Percentiles rank a stretch among this genome's conserved stretches.
These are phyloP conservation scores for Flaveria bidentis DNA, from an alignment of 129 eudicot genomes.

Conservation along the genomic window DNA sequence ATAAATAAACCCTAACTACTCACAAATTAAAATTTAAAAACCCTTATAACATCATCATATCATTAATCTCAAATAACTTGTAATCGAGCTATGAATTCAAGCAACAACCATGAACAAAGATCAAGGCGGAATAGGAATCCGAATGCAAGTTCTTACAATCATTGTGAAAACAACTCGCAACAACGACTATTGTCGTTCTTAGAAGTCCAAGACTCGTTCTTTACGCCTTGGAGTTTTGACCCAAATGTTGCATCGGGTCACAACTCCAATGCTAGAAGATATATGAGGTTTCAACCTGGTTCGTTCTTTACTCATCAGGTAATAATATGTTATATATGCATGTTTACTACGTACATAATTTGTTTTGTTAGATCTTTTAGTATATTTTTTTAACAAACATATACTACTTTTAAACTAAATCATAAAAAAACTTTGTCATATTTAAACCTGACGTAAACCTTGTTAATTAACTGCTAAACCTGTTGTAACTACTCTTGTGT, in stretches of 20 bases:
- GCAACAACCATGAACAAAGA: neutral
- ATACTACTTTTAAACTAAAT: too few species aligned
- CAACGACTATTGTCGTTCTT: constrained; percentile 17
- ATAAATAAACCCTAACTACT: neutral
- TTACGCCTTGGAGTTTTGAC: constrained; percentile 24
- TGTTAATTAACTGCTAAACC: too few species aligned
- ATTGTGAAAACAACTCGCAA: neutral
- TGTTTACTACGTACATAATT: neutral
- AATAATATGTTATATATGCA: neutral
- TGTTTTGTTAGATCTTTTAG: too few species aligned
- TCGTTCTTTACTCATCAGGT: constrained; percentile 25
- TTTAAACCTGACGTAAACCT: too few species aligned
- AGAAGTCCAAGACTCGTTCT: constrained; percentile 16
- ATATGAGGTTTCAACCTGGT: constrained; percentile 12
- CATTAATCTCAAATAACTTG: neutral
- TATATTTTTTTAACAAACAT: neutral
- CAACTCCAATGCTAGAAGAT: neutral
- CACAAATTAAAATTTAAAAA: neutral
- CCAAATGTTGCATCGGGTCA: neutral
- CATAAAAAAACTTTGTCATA: too few species aligned
- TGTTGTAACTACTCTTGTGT: neutral
- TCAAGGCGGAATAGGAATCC: too few species aligned
- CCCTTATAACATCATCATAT: neutral
- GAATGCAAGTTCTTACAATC: neutral
- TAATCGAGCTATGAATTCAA: neutral